Conservation (phyloP, 805 yeast genomes). For the Saturnispora dispora region DNA sequence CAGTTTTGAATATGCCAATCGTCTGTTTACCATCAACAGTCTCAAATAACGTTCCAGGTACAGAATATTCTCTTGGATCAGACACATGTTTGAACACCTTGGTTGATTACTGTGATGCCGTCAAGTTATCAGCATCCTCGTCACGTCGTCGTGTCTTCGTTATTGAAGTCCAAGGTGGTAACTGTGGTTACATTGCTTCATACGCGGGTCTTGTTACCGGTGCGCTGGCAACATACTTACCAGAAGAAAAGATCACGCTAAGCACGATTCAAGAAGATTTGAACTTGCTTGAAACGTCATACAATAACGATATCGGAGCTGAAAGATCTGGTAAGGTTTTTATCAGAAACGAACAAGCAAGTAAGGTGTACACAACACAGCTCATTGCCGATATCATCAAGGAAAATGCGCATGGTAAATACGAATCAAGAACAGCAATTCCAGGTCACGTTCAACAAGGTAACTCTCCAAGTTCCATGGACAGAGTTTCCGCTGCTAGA, state of each 20-base stretch:
- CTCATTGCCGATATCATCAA: conserved; percentile 76
- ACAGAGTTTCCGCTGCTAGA: conserved; percentile 81
- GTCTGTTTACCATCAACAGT: conserved; percentile 90
- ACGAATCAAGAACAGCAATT: conserved; percentile 88
- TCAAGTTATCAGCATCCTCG: conserved; percentile 91
- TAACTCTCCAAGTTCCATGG: conserved; percentile 89
- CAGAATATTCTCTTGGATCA: conserved; percentile 90
- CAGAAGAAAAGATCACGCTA: conserved; percentile 72
- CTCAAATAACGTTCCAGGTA: conserved; percentile 98
- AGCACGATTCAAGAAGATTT: conserved; percentile 69
- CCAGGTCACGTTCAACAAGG: conserved; percentile 99
- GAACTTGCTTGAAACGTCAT: conserved; percentile 55
- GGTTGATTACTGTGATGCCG: conserved; percentile 88
- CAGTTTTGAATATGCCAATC: conserved; percentile 91
- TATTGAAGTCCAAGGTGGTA: conserved; percentile 97
- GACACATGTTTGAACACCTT: conserved; percentile 93
- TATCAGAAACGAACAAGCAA: conserved; percentile 76
- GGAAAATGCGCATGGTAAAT: conserved; percentile 57
- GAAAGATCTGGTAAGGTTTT: conserved; percentile 78
- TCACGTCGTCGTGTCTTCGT: conserved; percentile 91
- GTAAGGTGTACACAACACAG: conserved; percentile 72
- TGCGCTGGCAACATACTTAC: conserved; percentile 84
- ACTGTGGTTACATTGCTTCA: conserved; percentile 89
- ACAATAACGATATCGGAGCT: conserved; percentile 66
- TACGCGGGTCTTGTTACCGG: conserved; percentile 80